Percentiles rank a stretch among this genome's conserved stretches.
Conservation (phyloP, 1,284 basidiomycete species). For the Leccinum fuscescens region DNA sequence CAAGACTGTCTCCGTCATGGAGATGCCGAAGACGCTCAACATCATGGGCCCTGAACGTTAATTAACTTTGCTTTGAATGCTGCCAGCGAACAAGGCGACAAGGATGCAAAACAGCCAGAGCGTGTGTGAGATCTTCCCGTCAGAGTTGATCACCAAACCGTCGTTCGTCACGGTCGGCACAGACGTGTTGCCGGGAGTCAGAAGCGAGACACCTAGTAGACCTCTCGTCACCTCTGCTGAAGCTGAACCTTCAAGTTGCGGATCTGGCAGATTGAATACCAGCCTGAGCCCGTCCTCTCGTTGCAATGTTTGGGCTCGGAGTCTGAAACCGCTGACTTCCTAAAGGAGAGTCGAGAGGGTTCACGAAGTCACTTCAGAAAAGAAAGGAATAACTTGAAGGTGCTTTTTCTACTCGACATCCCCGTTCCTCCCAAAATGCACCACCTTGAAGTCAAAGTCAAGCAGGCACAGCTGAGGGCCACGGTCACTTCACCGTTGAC, state of each 20-base stretch:
- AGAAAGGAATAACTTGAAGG: too few relatives aligned
- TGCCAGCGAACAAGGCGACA: constrained; percentile 22
- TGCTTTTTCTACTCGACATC: too few relatives aligned
- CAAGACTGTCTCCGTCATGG: constrained; percentile 16
- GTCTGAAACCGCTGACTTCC: too few relatives aligned
- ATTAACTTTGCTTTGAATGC: constrained; percentile 27
- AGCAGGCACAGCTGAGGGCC: too few relatives aligned
- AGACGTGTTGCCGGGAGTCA: constrained; percentile 1
- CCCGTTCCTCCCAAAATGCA: too few relatives aligned
- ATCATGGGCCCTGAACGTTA: constrained; percentile 20
- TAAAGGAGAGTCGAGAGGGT: too few relatives aligned
- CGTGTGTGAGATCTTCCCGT: constrained; percentile 33
- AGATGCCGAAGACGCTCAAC: constrained; percentile 19
- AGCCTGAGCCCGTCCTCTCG: constrained; percentile 19
- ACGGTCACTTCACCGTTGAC: too few relatives aligned
- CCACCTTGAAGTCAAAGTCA: too few relatives aligned
- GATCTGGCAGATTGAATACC: constrained; percentile 22
- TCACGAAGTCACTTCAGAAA: too few relatives aligned
- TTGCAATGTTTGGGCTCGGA: not conserved
- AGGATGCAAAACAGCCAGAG: constrained; percentile 32
- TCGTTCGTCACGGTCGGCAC: constrained; percentile 1
- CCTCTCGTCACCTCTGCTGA: not conserved
- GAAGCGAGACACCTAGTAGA: constrained; percentile 2
- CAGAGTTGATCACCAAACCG: constrained; percentile 27
- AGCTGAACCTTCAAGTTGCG: not conserved